Evolutionary conservation across 1,284 basidiomycete genomes (phyloP).

Genomic region (Ustilago sp.): DNA sequence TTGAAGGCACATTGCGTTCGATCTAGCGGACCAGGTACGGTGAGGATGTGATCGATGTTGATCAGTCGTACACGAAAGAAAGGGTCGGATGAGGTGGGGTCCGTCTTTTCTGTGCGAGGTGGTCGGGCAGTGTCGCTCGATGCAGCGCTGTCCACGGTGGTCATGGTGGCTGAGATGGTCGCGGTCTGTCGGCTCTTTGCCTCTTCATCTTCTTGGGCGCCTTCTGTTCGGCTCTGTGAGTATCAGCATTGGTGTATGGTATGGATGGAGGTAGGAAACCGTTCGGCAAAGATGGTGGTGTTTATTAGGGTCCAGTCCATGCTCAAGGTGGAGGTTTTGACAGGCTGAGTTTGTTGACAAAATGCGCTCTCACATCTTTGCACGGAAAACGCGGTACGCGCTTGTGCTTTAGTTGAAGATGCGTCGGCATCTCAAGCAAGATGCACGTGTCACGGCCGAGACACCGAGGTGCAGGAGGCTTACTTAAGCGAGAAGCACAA

Average conservation of each 20-base stretch:
- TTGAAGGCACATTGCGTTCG: constrained; percentile 61
- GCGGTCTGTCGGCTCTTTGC: background rate
- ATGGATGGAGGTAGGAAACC: background rate
- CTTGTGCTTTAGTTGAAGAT: constrained; percentile 29
- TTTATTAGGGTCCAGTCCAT: constrained; percentile 5
- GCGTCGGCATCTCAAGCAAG: no score
- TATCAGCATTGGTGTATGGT: background rate
- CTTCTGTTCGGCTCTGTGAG: background rate
- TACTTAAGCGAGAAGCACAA: no score
- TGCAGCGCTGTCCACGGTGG: background rate
- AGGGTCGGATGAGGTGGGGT: constrained; percentile 30
- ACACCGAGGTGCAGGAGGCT: no score
- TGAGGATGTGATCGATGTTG: constrained; percentile 63
- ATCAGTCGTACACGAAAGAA: constrained; percentile 62
- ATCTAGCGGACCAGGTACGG: constrained; percentile 46
- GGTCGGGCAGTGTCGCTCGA: constrained; percentile 10
- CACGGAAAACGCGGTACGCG: constrained; percentile 23
- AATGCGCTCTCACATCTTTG: constrained; percentile 9
- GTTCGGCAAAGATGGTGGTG: background rate
- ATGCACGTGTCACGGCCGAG: no score
- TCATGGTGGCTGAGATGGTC: constrained; percentile 9
- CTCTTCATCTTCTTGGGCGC: constrained; percentile 1
- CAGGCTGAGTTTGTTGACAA: background rate
- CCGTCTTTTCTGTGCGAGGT: constrained; percentile 26
- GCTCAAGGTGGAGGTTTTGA: constrained; percentile 3